Evolutionary conservation across 768 basidiomycete species (phyloP), one percentile per base, ranked within the genome.

Genomic region (Chalciporus pseudorubinellus): DNA sequence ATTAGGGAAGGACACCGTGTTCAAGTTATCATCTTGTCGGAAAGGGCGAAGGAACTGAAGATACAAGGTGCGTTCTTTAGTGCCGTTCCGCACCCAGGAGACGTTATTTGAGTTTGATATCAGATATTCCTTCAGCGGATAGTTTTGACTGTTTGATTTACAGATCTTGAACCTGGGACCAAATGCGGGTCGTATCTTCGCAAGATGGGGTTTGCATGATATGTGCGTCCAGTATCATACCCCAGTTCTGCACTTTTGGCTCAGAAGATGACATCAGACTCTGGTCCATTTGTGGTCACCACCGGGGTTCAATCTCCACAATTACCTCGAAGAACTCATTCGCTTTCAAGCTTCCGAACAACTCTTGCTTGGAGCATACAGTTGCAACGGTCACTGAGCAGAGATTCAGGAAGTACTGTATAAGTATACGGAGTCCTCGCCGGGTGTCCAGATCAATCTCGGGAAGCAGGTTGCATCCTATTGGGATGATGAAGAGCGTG

Each of bases 11-110:
- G 59, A 6, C 63, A 62, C 53, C 50, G 62, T 10, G 65, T 65
- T n/a, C n/a, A n/a, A n/a, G n/a, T n/a, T 9, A 49, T 58, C 26
- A 46, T 72, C 12, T 39, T 71, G n/a, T n/a, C n/a, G 6, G 70
- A 67, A 34, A 59, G 60, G 43, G 55, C 33, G 29, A 33, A 9
- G 34, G 44, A 54, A 36, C 39, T 59, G 36, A 56, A 55, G 31
- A 29, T 47, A 1, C 45, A 53, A 16, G 63, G 63, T 56, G 28
- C 39, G 51, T 26, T 26, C 7, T 26, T 44, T 26, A n/a, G 11
- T 18, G 28, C 6, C 10, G 16, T 29, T 29, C 34, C 9, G n/a
- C 34, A 24, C 22, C 7, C 41, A 43, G 41, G 41, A 12, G 41
- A 43, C 16, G 41, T 24, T n/a, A n/a, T n/a, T n/a, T n/a, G 8